phyloP scores from a whole-genome alignment of 2,329 filamentous ascomycete species.

The Rhynchosporium secalis region DNA sequence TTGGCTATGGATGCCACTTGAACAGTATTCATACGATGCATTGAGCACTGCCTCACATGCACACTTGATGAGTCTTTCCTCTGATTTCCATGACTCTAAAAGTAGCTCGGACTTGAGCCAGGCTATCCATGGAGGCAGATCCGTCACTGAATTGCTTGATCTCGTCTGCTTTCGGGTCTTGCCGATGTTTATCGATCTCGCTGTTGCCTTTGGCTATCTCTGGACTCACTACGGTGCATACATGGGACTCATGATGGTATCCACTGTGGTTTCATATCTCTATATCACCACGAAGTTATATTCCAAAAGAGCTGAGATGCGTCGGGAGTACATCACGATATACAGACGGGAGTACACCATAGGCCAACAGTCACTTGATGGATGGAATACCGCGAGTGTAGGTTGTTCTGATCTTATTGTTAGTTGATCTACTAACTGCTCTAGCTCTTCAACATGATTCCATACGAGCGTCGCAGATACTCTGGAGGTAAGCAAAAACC shows the following conservation, averaged over 20 bases:
- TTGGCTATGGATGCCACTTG: conserved; percentile 55
- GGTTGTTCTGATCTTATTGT: conserved; percentile 15
- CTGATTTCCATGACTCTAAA: conserved; percentile 69
- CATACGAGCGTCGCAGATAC: conserved; percentile 55
- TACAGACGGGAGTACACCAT: conserved; percentile 41
- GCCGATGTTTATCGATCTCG: conserved; percentile 62
- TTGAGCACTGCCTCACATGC: conserved; percentile 63
- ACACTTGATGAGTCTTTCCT: conserved; percentile 68
- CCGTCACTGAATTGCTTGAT: conserved; percentile 60
- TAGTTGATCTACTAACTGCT: conserved; percentile 11
- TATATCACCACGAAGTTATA: conserved; percentile 48
- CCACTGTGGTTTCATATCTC: conserved; percentile 51
- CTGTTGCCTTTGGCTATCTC: conserved; percentile 60
- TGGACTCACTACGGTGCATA: conserved; percentile 63
- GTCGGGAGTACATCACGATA: conserved; percentile 40
- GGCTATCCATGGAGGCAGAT: conserved; percentile 62
- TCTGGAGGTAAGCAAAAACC: conserved; percentile 35
- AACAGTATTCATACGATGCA: conserved; percentile 57
- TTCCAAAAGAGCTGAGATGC: conserved; percentile 37
- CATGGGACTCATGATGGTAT: conserved; percentile 52
- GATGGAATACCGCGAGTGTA: conserved; percentile 44
- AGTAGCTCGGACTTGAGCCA: conserved; percentile 64
- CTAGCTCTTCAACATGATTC: conserved; percentile 54
- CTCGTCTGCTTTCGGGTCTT: conserved; percentile 58
- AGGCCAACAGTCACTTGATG: conserved; percentile 43